These are phyloP conservation scores for Xylaria acuta DNA, from an alignment of 495 filamentous ascomycete genomes.

Conservation along the genomic window DNA sequence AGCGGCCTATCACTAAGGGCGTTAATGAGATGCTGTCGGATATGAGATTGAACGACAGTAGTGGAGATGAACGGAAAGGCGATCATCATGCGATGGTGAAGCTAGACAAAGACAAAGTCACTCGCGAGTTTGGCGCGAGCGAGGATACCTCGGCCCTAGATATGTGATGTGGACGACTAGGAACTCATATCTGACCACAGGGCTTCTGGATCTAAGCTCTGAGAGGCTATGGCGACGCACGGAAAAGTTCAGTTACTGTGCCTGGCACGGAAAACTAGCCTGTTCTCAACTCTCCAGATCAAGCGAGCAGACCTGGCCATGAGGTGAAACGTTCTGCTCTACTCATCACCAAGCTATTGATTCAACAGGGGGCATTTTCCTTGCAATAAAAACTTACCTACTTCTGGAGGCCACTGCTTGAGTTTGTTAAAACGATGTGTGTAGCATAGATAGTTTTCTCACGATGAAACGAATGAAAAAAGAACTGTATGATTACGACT, in stretches of 20 bases:
- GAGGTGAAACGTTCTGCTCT: background rate
- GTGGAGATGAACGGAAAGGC: background rate
- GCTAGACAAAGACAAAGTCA: background rate
- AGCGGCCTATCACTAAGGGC: background rate
- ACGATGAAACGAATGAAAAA: background rate
- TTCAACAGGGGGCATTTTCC: background rate
- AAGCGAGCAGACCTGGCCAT: background rate
- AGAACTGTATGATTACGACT: background rate
- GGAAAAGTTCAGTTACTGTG: background rate
- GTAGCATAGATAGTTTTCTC: background rate
- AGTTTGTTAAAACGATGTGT: background rate
- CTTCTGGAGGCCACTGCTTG: background rate
- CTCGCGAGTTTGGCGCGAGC: background rate
- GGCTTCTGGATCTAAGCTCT: background rate
- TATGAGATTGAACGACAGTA: background rate
- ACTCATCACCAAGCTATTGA: background rate
- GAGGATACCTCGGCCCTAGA: background rate
- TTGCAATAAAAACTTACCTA: background rate
- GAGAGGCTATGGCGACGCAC: background rate
- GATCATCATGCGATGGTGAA: background rate
- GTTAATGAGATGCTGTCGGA: conserved; percentile 23
- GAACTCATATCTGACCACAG: no score
- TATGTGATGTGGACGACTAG: background rate
- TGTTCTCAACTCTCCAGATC: background rate
- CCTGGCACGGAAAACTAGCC: background rate